A percentile compares a stretch with the other conserved stretches of the same genome.
Evolutionary conservation across 164 flowering plant genomes (phyloP).

Genomic region (Kingdonia uniflora): DNA sequence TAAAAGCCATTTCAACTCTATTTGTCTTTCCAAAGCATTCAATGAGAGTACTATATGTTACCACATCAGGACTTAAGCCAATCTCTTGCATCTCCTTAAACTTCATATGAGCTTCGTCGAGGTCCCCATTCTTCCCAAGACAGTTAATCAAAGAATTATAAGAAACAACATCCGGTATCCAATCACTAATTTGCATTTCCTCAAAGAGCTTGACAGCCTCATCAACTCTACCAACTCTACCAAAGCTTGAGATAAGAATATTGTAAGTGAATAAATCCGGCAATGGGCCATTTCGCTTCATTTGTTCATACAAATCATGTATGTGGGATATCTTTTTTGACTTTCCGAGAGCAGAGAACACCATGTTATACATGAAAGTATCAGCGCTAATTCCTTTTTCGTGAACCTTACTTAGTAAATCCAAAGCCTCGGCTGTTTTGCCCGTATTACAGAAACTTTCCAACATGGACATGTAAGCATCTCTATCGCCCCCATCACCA

Average conservation of each 20-base stretch:
- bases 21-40: slow-evolving; percentile 87
- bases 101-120: slow-evolving; percentile 94
- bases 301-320: slow-evolving; percentile 59
- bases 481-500: slow-evolving; percentile 70
- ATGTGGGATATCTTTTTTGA: slow-evolving; percentile 50
- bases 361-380: slow-evolving; percentile 71
- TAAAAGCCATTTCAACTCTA: slow-evolving; percentile 67
- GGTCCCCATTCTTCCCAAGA: slow-evolving; percentile 78
- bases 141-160: slow-evolving; percentile 83
- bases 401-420: slow-evolving; percentile 54
- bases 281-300: slow-evolving; percentile 67
- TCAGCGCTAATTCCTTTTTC: slow-evolving; percentile 67
- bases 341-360: slow-evolving; percentile 74
- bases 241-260: slow-evolving; percentile 73
- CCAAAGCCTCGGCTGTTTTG: slow-evolving; percentile 68
- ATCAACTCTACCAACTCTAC: slow-evolving; percentile 53
- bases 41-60: slow-evolving; percentile 83
- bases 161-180: slow-evolving; percentile 64
- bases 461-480: slow-evolving; percentile 75
- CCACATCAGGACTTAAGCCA: slow-evolving; percentile 79
- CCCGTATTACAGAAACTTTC: slow-evolving; percentile 70
- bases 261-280: slow-evolving; percentile 90
- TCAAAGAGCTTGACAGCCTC: slow-evolving; percentile 67
- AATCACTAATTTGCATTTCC: slow-evolving; percentile 60
- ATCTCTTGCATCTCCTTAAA: slow-evolving; percentile 87